Conservation (phyloP, 306 rosid species). For the Glycyrrhiza uralensis region DNA sequence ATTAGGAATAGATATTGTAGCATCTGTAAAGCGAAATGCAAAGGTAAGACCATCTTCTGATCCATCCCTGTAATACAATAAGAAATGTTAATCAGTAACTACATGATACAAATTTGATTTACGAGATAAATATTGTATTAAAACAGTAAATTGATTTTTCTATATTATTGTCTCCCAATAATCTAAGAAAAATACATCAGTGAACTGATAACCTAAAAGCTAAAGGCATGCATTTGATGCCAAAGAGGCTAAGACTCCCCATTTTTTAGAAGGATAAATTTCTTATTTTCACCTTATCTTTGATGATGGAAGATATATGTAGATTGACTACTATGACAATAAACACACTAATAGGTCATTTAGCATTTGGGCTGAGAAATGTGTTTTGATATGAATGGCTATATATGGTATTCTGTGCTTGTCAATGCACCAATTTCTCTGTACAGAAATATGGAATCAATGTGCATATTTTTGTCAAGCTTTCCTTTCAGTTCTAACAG, state of each 20-base stretch:
- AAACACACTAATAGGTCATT: neutral
- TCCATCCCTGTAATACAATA: slow-evolving; percentile 64
- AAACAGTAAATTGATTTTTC: neutral
- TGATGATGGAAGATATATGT: neutral
- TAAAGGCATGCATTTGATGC: slow-evolving; percentile 10
- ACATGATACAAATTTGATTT: neutral
- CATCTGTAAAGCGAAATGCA: slow-evolving; percentile 98
- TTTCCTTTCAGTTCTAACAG: slow-evolving; percentile 15
- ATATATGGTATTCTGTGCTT: neutral
- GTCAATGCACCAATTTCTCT: neutral
- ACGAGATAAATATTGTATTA: slow-evolving; percentile 12
- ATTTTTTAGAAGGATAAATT: neutral
- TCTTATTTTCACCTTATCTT: neutral
- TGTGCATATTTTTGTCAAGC: slow-evolving; percentile 3
- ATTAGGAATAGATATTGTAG: slow-evolving; percentile 73
- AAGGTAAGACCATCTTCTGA: slow-evolving; percentile 94
- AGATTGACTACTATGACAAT: neutral
- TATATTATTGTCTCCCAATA: neutral
- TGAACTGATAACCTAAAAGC: neutral
- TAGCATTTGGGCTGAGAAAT: neutral
- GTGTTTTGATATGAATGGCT: neutral
- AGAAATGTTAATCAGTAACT: neutral
- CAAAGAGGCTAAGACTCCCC: neutral
- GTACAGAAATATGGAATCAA: neutral
- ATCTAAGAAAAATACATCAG: neutral